Conservation (phyloP, 805 yeast genomes). For the Candida manassasensis region DNA sequence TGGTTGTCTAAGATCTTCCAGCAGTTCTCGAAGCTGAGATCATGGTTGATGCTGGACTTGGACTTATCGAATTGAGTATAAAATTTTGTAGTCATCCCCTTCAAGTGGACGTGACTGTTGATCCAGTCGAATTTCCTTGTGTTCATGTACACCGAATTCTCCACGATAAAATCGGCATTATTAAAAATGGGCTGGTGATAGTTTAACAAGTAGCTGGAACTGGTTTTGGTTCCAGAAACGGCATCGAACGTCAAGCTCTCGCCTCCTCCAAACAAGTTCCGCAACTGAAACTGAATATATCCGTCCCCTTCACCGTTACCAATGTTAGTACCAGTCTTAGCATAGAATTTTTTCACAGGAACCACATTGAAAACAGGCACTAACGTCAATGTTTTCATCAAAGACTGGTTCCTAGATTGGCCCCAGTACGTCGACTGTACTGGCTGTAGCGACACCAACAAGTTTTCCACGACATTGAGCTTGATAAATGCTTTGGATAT, state of each 20-base stretch:
- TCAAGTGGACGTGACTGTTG: constrained; percentile 39
- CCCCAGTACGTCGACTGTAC: constrained; percentile 8
- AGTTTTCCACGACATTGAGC: constrained; percentile 39
- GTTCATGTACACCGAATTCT: constrained; percentile 37
- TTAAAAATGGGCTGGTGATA: constrained; percentile 44
- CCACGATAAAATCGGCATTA: constrained; percentile 36
- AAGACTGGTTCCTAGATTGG: neutral
- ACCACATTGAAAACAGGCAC: constrained; percentile 34
- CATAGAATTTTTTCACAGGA: constrained; percentile 68
- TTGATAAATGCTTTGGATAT: constrained; percentile 41
- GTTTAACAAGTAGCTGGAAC: constrained; percentile 45
- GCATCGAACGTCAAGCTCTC: constrained; percentile 50
- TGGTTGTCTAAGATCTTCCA: constrained; percentile 32
- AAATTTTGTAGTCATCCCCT: constrained; percentile 41
- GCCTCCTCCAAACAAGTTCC: constrained; percentile 55
- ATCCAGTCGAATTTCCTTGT: constrained; percentile 46
- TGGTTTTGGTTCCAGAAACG: constrained; percentile 45
- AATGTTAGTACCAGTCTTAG: constrained; percentile 91
- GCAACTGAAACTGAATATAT: constrained; percentile 65
- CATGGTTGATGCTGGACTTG: constrained; percentile 38
- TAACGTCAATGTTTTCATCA: constrained; percentile 18
- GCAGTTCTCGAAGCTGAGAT: constrained; percentile 42
- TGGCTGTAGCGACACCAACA: constrained; percentile 30
- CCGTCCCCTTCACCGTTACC: constrained; percentile 98
- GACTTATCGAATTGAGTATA: constrained; percentile 28